Base-by-base conservation (phyloP, 768 basidiomycete genomes). In the Amanita rimosa region DNA sequence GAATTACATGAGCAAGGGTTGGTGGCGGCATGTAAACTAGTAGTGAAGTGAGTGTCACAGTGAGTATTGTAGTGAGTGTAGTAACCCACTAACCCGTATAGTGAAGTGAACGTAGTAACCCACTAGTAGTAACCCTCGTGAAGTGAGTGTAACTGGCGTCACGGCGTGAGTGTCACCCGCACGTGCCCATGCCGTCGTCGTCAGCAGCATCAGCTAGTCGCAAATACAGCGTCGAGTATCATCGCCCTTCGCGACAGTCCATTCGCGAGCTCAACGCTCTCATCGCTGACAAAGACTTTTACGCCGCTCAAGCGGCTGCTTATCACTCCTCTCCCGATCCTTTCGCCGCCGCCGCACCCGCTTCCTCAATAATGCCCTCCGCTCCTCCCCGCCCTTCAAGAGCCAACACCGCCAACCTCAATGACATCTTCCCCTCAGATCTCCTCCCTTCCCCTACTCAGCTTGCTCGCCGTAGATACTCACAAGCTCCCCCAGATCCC, bases 1-100 rank as follows among this genome's bases (percentile, higher is more conserved):
- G 56, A 95, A 95, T 62, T 95, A 95, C 60, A 93, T 95, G 80
- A 85, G 85, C 67, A 94, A 92, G 59, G 76, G 82, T 9, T 95
- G 92, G 92, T 94, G n/a, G n/a, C n/a, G n/a, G n/a, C n/a, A n/a
- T n/a, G n/a, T n/a, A n/a, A n/a, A n/a, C n/a, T n/a, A n/a, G n/a
- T n/a, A n/a, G n/a, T n/a, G n/a, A n/a, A n/a, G n/a, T n/a, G n/a
- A n/a, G n/a, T n/a, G n/a, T n/a, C n/a, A n/a, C n/a, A n/a, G n/a
- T n/a, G n/a, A n/a, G n/a, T n/a, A n/a, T n/a, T n/a, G n/a, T n/a
- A n/a, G n/a, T n/a, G n/a, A n/a, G n/a, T n/a, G n/a, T n/a, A n/a
- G n/a, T n/a, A n/a, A n/a, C n/a, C n/a, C n/a, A n/a, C n/a, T n/a
- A n/a, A n/a, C n/a, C n/a, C n/a, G n/a, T n/a, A n/a, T n/a, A n/a